phyloP scores from a whole-genome alignment of 2,329 filamentous ascomycete genomes.

The Penicillium crustosum region DNA sequence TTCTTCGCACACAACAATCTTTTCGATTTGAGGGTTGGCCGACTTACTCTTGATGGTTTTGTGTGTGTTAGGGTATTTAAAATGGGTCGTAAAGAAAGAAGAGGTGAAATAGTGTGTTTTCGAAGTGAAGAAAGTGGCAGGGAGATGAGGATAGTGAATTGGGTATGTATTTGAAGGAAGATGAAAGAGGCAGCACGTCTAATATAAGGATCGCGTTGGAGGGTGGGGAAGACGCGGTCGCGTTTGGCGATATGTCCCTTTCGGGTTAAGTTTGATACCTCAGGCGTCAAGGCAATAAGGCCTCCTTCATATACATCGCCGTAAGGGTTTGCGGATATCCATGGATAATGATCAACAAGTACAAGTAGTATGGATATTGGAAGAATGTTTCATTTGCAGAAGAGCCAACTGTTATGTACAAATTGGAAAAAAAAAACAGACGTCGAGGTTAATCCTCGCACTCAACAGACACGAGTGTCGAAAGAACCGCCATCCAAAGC shows the following conservation, averaged over 20 bases:
- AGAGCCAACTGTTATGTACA: conserved; percentile 7
- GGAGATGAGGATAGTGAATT: conserved; percentile 3
- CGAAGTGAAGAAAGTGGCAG: background rate
- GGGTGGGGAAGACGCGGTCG: conserved; percentile 35
- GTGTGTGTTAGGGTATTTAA: conserved; percentile 4
- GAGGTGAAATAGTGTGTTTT: background rate
- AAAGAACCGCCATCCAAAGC: background rate
- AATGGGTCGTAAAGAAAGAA: conserved; percentile 6
- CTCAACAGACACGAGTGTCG: background rate
- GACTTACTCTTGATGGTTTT: conserved; percentile 34
- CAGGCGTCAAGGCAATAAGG: conserved; percentile 17
- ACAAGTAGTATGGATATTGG: background rate
- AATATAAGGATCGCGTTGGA: conserved; percentile 30
- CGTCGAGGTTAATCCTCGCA: background rate
- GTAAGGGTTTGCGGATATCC: background rate
- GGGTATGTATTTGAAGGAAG: conserved; percentile 16
- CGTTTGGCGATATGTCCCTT: conserved; percentile 34
- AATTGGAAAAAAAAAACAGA: background rate
- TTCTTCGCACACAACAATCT: conserved; percentile 8
- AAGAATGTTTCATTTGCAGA: background rate
- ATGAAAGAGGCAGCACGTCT: conserved; percentile 20
- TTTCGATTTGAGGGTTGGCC: conserved; percentile 3
- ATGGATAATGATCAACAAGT: background rate
- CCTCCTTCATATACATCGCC: background rate
- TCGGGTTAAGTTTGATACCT: conserved; percentile 25